phyloP scores from a whole-genome alignment of 2,329 filamentous ascomycete species.

The Epichloe gansuensis region DNA sequence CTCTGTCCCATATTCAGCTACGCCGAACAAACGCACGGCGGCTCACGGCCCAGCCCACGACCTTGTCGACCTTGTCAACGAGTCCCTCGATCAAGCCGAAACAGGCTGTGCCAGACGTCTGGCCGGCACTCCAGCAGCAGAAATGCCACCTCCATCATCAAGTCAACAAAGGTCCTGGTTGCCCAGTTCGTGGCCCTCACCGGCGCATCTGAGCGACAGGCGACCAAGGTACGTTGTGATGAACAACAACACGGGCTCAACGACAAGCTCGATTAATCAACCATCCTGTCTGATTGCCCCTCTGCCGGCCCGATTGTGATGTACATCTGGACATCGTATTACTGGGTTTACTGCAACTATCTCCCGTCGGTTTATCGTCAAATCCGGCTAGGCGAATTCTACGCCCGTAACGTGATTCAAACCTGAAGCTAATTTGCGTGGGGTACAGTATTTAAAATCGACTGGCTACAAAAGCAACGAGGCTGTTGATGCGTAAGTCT shows the following conservation, averaged over 20 bases:
- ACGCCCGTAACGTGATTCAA: not conserved
- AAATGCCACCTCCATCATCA: conserved; percentile 27
- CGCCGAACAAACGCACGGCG: not conserved
- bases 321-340: not conserved
- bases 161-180: conserved; percentile 27
- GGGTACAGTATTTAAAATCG: conserved; percentile 33
- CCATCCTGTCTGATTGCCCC: not conserved
- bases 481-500: conserved; percentile 46
- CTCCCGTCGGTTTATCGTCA: not conserved
- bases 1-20: not conserved
- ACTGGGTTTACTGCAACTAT: not conserved
- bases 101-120: not conserved
- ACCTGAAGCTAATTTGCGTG: conserved; percentile 12
- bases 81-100: not conserved
- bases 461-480: conserved; percentile 39
- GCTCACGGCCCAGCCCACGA: not conserved
- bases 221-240: conserved; percentile 29
- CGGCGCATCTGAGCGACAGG: conserved; percentile 30
- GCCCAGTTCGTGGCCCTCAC: conserved; percentile 32
- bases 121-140: conserved; percentile 5
- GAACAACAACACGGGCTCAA: not conserved
- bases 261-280: not conserved
- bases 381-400: not conserved
- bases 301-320: conserved; percentile 2
- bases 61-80: not conserved